Evolutionary conservation across 306 rosid genomes (phyloP), one percentile per base, ranked within the genome.

Genomic region (Ammopiptanthus mongolicus): DNA sequence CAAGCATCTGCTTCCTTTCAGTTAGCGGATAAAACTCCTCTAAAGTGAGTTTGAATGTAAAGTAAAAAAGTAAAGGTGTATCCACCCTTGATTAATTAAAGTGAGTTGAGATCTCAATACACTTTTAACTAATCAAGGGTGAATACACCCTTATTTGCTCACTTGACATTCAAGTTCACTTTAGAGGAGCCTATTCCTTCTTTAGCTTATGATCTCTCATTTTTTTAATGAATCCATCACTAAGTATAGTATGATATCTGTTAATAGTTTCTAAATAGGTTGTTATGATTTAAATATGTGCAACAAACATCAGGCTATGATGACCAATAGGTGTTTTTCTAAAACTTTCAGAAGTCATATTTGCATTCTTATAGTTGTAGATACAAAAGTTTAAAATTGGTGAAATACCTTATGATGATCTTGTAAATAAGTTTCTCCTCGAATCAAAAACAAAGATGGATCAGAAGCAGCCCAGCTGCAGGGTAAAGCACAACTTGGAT

Each of bases 391-490:
- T 28, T n/a, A 72, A 53, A 62, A 52, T 33, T 70, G 34, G 47
- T 56, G 65, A 73, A 69, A 57, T 81, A 91, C 98, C 96, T 93
- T 93, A 5, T 76, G 85, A 47, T 80, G 71, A 65, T 89, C 97
- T 66, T 29, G 84, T 37, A 89, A 84, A 79, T 88, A 93, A 73
- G 48, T 85, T 86, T 80, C 82, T 18, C 97, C 98, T 6, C 98
- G 91, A 60, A 93, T 82, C 76, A 91, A 73, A 87, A 89, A 93
- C 29, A 87, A 86, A 66, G 98, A 91, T 66, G 98, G 90, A 75
- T 93, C 98, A 61, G 90, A 80, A 71, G 82, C 64, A 52, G 96
- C 84, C 93, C 92, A 90, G 51, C 84, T 85, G 78, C 93, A 86
- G 25, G 91, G 96, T 71, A 63, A 76, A 74, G 82, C 61, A 79